Percentiles rank a stretch among this genome's conserved stretches.
These are phyloP conservation scores for Blastobotrys arbuscula DNA, from an alignment of 1,139 yeast species.

Conservation along the genomic window DNA sequence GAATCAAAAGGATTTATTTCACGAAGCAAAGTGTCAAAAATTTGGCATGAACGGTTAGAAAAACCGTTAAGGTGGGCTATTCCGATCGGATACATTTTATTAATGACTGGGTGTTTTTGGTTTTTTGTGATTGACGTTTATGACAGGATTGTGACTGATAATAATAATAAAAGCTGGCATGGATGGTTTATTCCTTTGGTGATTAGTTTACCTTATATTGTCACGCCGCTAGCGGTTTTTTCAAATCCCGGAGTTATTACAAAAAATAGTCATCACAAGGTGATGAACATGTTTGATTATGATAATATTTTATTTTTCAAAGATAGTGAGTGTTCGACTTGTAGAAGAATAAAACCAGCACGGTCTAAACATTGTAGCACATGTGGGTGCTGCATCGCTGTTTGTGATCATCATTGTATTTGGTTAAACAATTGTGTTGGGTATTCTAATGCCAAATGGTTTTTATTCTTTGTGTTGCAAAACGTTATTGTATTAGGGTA, in stretches of 20 bases:
- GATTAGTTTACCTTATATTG: constrained; percentile 34
- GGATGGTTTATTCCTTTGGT: neutral
- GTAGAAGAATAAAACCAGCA: constrained; percentile 69
- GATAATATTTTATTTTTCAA: constrained; percentile 59
- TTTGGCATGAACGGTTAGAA: constrained; percentile 5
- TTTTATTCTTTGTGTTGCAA: constrained; percentile 53
- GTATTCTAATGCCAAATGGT: constrained; percentile 64
- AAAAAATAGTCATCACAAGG: constrained; percentile 25
- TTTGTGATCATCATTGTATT: constrained; percentile 89
- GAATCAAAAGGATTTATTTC: constrained; percentile 2
- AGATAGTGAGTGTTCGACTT: constrained; percentile 47
- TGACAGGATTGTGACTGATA: neutral
- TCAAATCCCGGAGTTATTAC: constrained; percentile 52
- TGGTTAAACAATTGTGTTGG: constrained; percentile 95
- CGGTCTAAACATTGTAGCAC: constrained; percentile 83
- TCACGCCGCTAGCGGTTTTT: constrained; percentile 44
- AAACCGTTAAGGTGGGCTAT: constrained; percentile 32
- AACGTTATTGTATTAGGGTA: constrained; percentile 54
- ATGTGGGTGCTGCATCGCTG: constrained; percentile 61
- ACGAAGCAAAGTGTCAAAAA: neutral
- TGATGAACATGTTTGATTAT: constrained; percentile 35
- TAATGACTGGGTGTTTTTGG: constrained; percentile 44
- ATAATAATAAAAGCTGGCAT: neutral
- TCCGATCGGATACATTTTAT: constrained; percentile 45
- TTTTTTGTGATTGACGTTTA: constrained; percentile 44